phyloP scores from a whole-genome alignment of 805 yeast genomes.

The baker's yeast (Saccharomyces cerevisiae) region DNA sequence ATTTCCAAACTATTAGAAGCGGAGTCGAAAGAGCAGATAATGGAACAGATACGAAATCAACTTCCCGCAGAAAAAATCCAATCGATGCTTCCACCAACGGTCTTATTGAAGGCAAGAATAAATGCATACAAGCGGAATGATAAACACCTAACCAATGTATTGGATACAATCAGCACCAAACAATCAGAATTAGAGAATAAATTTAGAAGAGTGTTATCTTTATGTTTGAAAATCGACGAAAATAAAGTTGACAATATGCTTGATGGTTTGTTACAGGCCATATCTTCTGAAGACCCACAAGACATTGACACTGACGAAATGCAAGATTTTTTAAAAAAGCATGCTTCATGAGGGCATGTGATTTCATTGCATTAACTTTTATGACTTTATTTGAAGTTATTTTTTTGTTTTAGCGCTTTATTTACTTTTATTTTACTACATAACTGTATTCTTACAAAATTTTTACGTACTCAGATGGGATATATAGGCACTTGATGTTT shows the following conservation, averaged over 20 bases:
- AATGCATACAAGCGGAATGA: constrained; percentile 73
- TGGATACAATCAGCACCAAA: constrained; percentile 39
- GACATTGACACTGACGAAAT: constrained; percentile 48
- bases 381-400: neutral
- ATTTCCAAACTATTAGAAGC: constrained; percentile 22
- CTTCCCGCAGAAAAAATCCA: constrained; percentile 13
- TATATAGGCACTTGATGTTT: neutral
- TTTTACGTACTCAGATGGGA: neutral
- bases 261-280: constrained; percentile 82
- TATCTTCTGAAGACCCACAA: constrained; percentile 69
- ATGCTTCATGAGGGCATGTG: constrained; percentile 23
- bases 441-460: neutral
- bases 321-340: constrained; percentile 44
- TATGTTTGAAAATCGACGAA: constrained; percentile 83
- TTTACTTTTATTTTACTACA: neutral
- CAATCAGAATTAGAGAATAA: constrained; percentile 58
- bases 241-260: constrained; percentile 71
- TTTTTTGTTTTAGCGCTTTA: neutral
- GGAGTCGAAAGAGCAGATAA: constrained; percentile 17
- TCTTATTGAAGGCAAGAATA: constrained; percentile 64
- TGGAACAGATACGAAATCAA: constrained; percentile 17
- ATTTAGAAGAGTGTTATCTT: constrained; percentile 78
- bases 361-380: neutral
- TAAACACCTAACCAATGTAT: constrained; percentile 41
- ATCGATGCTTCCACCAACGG: constrained; percentile 28